phyloP scores from a whole-genome alignment of 2,329 filamentous ascomycete genomes.

The Xylaria hypoxylon region DNA sequence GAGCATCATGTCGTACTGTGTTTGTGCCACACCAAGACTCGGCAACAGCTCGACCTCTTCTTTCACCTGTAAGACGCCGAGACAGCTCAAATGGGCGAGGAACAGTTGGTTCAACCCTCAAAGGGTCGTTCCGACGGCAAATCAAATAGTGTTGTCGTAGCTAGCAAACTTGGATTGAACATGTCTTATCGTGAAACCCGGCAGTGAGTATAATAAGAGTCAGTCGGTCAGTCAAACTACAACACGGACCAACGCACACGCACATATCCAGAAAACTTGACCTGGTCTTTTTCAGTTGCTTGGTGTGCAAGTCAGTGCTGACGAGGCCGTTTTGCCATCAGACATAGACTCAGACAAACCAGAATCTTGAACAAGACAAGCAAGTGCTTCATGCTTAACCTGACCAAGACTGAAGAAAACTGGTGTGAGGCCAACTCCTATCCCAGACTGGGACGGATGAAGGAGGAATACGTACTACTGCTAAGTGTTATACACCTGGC shows the following conservation, averaged over 20 bases:
- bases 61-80: constrained; percentile 29
- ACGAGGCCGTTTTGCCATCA: constrained; percentile 11
- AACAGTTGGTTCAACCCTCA: constrained; percentile 13
- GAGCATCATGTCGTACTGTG: constrained; percentile 15
- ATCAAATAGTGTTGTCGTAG: not conserved
- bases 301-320: not conserved
- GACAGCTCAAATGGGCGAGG: constrained; percentile 19
- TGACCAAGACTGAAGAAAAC: not conserved
- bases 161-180: constrained; percentile 2
- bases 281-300: no score
- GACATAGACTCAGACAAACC: constrained; percentile 24
- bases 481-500: not conserved
- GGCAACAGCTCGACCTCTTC: constrained; percentile 12
- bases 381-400: not conserved
- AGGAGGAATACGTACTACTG: not conserved
- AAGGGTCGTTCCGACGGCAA: not conserved
- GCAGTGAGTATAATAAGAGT: constrained; percentile 4
- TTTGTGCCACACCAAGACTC: constrained; percentile 29
- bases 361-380: not conserved
- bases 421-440: not conserved
- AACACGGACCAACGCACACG: not conserved
- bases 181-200: constrained; percentile 24
- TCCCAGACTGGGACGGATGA: not conserved
- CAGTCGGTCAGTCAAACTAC: not conserved
- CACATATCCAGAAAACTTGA: not conserved